A percentile compares a stretch with the other conserved stretches of the same genome.
These are phyloP conservation scores for Pichia eremophila DNA, from an alignment of 805 yeast species.

Conservation along the genomic window DNA sequence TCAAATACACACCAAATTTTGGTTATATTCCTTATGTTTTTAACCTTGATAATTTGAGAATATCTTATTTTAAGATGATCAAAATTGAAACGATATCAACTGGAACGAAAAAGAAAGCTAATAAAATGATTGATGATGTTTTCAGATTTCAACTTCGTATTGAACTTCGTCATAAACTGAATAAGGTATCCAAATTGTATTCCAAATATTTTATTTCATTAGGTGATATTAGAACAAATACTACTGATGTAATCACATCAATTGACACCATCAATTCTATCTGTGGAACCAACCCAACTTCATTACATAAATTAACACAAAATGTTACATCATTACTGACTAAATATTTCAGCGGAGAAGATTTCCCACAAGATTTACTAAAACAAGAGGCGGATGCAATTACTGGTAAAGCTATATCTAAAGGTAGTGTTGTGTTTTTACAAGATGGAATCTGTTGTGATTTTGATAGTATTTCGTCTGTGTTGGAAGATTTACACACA, in stretches of 20 bases:
- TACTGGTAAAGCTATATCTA: not conserved
- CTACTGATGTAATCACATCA: not conserved
- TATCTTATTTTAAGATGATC: conserved; percentile 18
- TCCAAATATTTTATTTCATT: conserved; percentile 17
- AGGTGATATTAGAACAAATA: conserved; percentile 8
- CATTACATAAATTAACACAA: conserved; percentile 6
- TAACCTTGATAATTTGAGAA: conserved; percentile 15
- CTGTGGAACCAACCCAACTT: conserved; percentile 8
- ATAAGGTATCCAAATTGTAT: conserved; percentile 14
- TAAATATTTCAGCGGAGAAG: conserved; percentile 16
- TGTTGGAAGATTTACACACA: conserved; percentile 7
- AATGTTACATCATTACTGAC: conserved; percentile 5
- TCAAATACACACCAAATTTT: conserved; percentile 1
- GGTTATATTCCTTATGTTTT: conserved; percentile 3
- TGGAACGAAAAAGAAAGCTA: conserved; percentile 13
- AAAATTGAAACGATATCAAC: not conserved
- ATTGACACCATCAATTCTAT: not conserved
- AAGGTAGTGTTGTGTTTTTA: conserved; percentile 15
- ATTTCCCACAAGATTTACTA: conserved; percentile 1
- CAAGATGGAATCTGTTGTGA: conserved; percentile 22
- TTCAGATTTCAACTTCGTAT: conserved; percentile 14
- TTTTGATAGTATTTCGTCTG: conserved; percentile 8
- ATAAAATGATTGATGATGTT: conserved; percentile 15
- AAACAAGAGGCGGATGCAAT: not conserved
- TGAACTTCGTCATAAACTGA: conserved; percentile 16